Conservation (phyloP, 306 rosid genomes). For the Nissolia schottii region DNA sequence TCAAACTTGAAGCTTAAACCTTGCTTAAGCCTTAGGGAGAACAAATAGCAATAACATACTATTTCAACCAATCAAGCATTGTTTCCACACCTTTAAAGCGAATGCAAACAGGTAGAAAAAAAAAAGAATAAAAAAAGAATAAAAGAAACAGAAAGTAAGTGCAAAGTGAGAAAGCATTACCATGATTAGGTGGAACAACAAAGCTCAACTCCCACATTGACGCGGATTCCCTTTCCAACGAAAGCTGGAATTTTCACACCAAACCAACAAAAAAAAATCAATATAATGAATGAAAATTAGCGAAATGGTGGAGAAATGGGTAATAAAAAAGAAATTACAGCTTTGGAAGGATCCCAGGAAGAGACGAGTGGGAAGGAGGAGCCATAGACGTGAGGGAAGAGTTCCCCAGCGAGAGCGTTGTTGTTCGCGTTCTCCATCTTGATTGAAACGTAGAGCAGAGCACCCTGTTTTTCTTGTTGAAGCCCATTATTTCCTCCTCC, state of each 20-base stretch:
- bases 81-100: neutral
- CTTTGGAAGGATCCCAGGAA: conserved; percentile 74
- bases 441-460: conserved; percentile 74
- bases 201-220: conserved; percentile 98
- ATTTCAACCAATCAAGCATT: neutral
- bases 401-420: conserved; percentile 43
- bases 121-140: neutral
- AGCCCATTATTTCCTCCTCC: conserved; percentile 39
- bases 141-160: neutral
- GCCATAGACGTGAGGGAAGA: conserved; percentile 81
- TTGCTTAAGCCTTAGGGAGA: neutral
- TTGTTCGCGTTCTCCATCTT: conserved; percentile 77
- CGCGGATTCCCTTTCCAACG: conserved; percentile 82
- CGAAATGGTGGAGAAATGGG: neutral
- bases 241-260: conserved; percentile 40
- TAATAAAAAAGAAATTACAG: conserved; percentile 48
- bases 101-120: neutral
- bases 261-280: neutral
- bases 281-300: neutral
- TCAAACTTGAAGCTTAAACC: neutral
- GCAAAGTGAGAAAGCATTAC: conserved; percentile 37
- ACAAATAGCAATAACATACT: neutral
- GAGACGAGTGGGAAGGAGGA: conserved; percentile 68
- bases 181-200: conserved; percentile 93
- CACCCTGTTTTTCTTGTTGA: conserved; percentile 53